Evolutionary conservation across 257 asterid genomes (phyloP).

Genomic region (Solanum medicagineum): DNA sequence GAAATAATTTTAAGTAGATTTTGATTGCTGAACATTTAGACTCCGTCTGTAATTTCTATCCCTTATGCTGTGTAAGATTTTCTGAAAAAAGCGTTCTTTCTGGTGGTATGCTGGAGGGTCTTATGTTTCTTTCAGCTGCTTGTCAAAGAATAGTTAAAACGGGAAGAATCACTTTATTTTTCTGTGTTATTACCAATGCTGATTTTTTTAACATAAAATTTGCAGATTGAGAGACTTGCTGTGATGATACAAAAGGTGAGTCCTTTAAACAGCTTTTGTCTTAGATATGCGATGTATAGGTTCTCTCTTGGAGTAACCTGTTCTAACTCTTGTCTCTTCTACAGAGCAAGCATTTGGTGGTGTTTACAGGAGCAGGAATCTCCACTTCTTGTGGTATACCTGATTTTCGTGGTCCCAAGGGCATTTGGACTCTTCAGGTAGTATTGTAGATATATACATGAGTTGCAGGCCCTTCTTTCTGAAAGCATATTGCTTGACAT

Average conservation of each 20-base stretch:
- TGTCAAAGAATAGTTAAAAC: background rate
- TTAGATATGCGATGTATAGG: background rate
- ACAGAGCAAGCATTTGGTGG: conserved; percentile 97
- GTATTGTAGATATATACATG: background rate
- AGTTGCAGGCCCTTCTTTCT: background rate
- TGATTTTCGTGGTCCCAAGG: conserved; percentile 97
- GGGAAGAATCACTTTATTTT: background rate
- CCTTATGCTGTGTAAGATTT: background rate
- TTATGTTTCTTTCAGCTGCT: background rate
- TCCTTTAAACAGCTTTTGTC: background rate
- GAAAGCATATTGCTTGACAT: background rate
- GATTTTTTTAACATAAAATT: conserved; percentile 1
- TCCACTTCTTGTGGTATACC: conserved; percentile 99
- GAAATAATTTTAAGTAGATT: background rate
- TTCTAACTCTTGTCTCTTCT: conserved; percentile 16
- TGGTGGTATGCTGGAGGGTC: background rate
- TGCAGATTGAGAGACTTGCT: conserved; percentile 81
- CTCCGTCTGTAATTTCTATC: background rate
- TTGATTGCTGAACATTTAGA: background rate
- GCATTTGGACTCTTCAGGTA: conserved; percentile 98
- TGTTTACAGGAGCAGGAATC: conserved; percentile 95
- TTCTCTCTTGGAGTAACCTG: conserved; percentile 11
- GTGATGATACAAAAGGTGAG: conserved; percentile 62
- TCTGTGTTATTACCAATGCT: conserved; percentile 1
- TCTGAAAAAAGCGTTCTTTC: background rate